Conservation (phyloP, 345 rosid species). For the Gossypium longicalyx region DNA sequence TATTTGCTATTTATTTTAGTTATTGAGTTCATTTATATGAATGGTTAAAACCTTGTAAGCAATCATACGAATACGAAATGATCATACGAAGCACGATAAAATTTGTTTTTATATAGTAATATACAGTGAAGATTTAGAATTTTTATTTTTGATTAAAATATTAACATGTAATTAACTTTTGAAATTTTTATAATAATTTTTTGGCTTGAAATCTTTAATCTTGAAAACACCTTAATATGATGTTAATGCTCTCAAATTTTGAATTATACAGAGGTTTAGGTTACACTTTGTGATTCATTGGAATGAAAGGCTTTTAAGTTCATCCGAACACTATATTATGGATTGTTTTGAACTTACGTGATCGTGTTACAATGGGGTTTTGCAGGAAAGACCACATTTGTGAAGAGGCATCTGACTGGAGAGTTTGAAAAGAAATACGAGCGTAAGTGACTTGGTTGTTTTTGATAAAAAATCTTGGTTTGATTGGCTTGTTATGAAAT, state of each 20-base stretch:
- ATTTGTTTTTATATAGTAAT: not conserved
- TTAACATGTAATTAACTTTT: not conserved
- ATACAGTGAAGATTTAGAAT: no score
- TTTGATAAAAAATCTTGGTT: not conserved
- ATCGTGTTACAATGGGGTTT: not conserved
- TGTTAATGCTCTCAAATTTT: not conserved
- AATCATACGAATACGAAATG: no score
- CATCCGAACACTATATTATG: no score
- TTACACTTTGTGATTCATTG: not conserved
- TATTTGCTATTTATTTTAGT: not conserved
- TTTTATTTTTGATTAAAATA: not conserved
- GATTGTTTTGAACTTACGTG: not conserved
- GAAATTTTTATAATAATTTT: not conserved
- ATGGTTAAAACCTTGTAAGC: not conserved
- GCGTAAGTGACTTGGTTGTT: slow-evolving; percentile 43
- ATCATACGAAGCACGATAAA: no score
- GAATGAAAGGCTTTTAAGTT: not conserved
- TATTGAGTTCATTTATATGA: not conserved
- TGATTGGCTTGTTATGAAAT: not conserved
- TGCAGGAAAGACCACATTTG: slow-evolving; percentile 88
- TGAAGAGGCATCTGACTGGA: slow-evolving; percentile 90
- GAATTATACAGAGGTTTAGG: not conserved
- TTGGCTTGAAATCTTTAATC: not conserved
- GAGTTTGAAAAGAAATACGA: slow-evolving; percentile 96
- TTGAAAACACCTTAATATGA: not conserved